A percentile compares a stretch with the other conserved stretches of the same genome.
phyloP scores from a whole-genome alignment of 352 stramenopile species.

The Albugo candida region DNA sequence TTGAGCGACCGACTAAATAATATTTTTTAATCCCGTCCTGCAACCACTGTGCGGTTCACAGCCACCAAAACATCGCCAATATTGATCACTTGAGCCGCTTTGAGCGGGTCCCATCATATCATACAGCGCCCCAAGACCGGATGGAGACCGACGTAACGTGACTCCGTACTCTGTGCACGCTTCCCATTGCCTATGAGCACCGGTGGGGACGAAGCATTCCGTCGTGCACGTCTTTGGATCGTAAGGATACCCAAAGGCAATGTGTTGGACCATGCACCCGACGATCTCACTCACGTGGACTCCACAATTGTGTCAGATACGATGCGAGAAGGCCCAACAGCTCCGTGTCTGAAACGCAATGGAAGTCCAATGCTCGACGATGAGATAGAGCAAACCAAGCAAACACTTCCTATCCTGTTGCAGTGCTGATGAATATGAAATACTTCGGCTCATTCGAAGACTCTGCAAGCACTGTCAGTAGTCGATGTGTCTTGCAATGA shows the following conservation, averaged over 20 bases:
- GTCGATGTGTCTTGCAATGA: too few species aligned
- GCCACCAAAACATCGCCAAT: slow-evolving; percentile 50
- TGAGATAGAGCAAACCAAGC: too few species aligned
- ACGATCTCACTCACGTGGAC: slow-evolving; percentile 55
- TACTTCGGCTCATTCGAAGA: too few species aligned
- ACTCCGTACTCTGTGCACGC: slow-evolving; percentile 66
- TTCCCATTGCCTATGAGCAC: slow-evolving; percentile 21
- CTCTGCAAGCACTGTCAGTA: too few species aligned
- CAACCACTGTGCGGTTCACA: slow-evolving; percentile 52
- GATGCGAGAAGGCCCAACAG: slow-evolving; percentile 35
- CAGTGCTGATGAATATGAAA: too few species aligned
- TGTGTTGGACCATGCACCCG: slow-evolving; percentile 59
- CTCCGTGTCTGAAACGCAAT: slow-evolving; percentile 15
- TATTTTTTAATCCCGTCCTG: slow-evolving; percentile 43
- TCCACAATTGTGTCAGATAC: slow-evolving; percentile 25
- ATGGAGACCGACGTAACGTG: slow-evolving; percentile 28
- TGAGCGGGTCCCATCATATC: slow-evolving; percentile 59
- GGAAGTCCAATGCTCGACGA: too few species aligned
- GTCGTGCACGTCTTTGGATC: slow-evolving; percentile 19
- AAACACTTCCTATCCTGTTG: too few species aligned
- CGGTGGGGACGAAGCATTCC: slow-evolving; percentile 31
- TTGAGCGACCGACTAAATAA: slow-evolving; percentile 44
- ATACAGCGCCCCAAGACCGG: slow-evolving; percentile 69
- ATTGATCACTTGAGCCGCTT: slow-evolving; percentile 46
- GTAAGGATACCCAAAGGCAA: slow-evolving; percentile 55